These are phyloP conservation scores for Blastocystis sp. DNA, from an alignment of 352 stramenopile genomes.

Conservation along the genomic window DNA sequence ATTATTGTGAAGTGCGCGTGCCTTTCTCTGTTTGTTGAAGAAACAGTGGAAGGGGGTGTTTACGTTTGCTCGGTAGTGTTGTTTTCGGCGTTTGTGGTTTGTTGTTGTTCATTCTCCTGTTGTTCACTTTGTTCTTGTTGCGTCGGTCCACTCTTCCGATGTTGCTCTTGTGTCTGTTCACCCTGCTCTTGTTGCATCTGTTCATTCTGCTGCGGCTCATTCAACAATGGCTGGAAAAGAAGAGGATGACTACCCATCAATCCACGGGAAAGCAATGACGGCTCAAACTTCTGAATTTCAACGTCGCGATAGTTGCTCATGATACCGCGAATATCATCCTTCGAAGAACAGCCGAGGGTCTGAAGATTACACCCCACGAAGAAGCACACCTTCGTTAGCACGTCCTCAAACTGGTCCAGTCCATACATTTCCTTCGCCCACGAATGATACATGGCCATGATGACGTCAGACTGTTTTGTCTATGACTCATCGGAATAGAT, in stretches of 20 bases:
- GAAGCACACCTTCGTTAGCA: background rate
- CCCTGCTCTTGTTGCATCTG: too few relatives aligned
- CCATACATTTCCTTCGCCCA: background rate
- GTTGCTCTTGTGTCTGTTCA: too few relatives aligned
- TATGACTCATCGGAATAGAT: background rate
- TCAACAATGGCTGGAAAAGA: too few relatives aligned
- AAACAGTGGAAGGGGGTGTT: background rate
- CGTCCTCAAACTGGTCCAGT: background rate
- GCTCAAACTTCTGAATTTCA: slow-evolving; percentile 10
- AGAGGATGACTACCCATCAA: too few relatives aligned
- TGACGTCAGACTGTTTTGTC: background rate
- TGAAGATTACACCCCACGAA: background rate
- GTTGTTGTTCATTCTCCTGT: too few relatives aligned
- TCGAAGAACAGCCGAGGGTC: background rate
- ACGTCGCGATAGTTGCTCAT: slow-evolving; percentile 22
- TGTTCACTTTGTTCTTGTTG: too few relatives aligned
- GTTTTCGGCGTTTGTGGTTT: too few relatives aligned
- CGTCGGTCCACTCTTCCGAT: too few relatives aligned
- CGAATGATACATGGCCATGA: slow-evolving; percentile 1
- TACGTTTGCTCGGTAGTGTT: background rate
- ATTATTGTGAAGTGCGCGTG: background rate
- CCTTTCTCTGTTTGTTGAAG: background rate
- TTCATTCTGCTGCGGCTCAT: too few relatives aligned
- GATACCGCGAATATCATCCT: background rate
- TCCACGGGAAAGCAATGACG: background rate